phyloP scores from a whole-genome alignment of 352 stramenopile genomes.

The Pythium biforme region DNA sequence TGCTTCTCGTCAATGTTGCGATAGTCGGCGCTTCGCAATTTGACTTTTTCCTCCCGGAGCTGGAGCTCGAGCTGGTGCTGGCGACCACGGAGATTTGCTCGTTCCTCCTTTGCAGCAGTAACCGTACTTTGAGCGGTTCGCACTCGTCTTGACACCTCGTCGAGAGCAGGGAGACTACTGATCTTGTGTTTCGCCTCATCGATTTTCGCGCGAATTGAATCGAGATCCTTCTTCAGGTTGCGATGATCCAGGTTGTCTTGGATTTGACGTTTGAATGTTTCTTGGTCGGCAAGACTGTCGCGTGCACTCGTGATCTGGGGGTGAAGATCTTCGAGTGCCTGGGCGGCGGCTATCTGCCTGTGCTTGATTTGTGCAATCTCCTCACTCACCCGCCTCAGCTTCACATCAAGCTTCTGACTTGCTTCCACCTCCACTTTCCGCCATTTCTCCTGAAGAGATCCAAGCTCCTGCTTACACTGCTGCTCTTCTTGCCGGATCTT shows the following conservation, averaged over 20 bases:
- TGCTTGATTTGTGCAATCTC: slow-evolving; percentile 46
- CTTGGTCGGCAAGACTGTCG: slow-evolving; percentile 43
- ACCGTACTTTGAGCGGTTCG: slow-evolving; percentile 32
- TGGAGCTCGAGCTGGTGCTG: slow-evolving; percentile 53
- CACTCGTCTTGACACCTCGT: slow-evolving; percentile 53
- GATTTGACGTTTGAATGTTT: slow-evolving; percentile 69
- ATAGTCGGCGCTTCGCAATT: slow-evolving; percentile 73
- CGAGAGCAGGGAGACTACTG: slow-evolving; percentile 40
- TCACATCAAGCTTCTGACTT: slow-evolving; percentile 40
- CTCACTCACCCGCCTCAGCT: slow-evolving; percentile 42
- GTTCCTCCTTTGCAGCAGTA: slow-evolving; percentile 32
- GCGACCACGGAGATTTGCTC: slow-evolving; percentile 44
- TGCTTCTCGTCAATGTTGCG: slow-evolving; percentile 94
- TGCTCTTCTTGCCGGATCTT: slow-evolving; percentile 15
- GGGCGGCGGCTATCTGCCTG: slow-evolving; percentile 34
- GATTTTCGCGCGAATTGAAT: slow-evolving; percentile 37
- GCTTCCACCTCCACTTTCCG: slow-evolving; percentile 30
- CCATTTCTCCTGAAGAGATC: slow-evolving; percentile 17
- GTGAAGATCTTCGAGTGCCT: slow-evolving; percentile 43
- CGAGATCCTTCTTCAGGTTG: slow-evolving; percentile 46
- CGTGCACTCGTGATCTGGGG: slow-evolving; percentile 46
- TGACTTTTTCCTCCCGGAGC: slow-evolving; percentile 61
- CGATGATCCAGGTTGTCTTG: slow-evolving; percentile 79
- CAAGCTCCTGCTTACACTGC: slow-evolving; percentile 36
- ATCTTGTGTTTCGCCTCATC: slow-evolving; percentile 46